Evolutionary conservation across 2,329 filamentous ascomycete genomes (phyloP).

Genomic region (Sclerotiophoma versabilis): DNA sequence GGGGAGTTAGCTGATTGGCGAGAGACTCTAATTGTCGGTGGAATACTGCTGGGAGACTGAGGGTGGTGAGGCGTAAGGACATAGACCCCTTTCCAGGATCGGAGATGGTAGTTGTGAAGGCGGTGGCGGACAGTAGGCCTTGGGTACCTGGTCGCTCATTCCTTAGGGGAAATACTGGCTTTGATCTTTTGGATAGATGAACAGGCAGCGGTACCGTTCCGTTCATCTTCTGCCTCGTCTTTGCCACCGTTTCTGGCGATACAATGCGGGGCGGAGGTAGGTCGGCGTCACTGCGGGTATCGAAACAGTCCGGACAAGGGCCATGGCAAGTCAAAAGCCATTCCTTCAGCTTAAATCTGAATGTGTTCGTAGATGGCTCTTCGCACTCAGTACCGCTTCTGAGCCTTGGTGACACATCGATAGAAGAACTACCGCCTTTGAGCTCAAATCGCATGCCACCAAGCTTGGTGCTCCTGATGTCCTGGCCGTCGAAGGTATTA

Average conservation of each 20-base stretch:
- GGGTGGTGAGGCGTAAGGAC: neutral
- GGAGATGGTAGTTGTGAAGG: neutral
- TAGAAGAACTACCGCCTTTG: neutral
- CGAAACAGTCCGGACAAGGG: neutral
- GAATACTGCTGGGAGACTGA: neutral
- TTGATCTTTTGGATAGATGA: neutral
- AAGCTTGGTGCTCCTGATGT: neutral
- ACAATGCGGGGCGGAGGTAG: conserved; percentile 1
- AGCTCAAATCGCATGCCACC: conserved; percentile 5
- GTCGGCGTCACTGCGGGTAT: conserved; percentile 5
- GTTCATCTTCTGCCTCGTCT: conserved; percentile 1
- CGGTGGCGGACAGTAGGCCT: neutral
- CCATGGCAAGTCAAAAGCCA: conserved; percentile 11
- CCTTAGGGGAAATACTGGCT: neutral
- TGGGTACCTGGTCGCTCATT: too few relatives aligned
- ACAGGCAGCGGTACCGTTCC: neutral
- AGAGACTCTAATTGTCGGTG: neutral
- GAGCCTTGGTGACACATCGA: neutral
- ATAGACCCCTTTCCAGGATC: neutral
- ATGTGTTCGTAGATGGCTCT: neutral
- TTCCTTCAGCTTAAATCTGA: conserved; percentile 6
- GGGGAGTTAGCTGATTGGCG: neutral
- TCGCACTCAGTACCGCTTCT: conserved; percentile 4
- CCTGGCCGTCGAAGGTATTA: conserved; percentile 1
- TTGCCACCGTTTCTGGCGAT: neutral